Evolutionary conservation across 495 filamentous ascomycete species (phyloP), one percentile per base, ranked within the genome.

Genomic region (Xylaria palmicola): DNA sequence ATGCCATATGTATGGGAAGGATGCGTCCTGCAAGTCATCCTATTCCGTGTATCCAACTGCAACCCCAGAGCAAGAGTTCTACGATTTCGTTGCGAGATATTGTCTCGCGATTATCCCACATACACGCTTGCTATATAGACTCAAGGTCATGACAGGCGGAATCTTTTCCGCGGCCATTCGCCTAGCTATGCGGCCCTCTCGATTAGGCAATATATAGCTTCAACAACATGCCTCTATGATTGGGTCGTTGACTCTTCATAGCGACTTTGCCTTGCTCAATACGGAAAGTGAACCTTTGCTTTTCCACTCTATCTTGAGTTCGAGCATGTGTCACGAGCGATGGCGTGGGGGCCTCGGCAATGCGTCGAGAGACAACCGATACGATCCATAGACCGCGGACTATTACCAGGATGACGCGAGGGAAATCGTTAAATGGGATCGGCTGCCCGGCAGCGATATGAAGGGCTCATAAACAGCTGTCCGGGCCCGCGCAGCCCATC

Each of bases 321-420:
- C 8, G 10, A 59, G 43, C 20, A 48, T 57, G 55, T 48, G 41
- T 47, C 22, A 56, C 17, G 24, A 22, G 20, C 13, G 13, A 57
- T 27, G 30, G 41, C 40, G 55, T 36, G 55, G 55, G 55, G 55
- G 13, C 55, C 55, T 57, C 55, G 55, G 55, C 41, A 47, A n/a
- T 57, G 17, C 29, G 17, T 26, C 29, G 22, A 8, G 1, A 8
- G 29, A 15, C 15, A 37, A n/a, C 19, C 36, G 34, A 44, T 24
- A n/a, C 13, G 15, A 7, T 19, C 34, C 49, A 59, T 37, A 39
- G 12, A 36, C 20, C 20, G 13, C 19, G 7, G 36, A 49, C 30
- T 17, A 48, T 39, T 47, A 40, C 22, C n/a, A 19, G 22, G 41
- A 30, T 39, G 43, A 19, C 39, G 20, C 30, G 36, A 56, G 29